Evolutionary conservation across 2,329 filamentous ascomycete species (phyloP), one percentile per base, ranked within the genome.

Genomic region (Phoma sp.): DNA sequence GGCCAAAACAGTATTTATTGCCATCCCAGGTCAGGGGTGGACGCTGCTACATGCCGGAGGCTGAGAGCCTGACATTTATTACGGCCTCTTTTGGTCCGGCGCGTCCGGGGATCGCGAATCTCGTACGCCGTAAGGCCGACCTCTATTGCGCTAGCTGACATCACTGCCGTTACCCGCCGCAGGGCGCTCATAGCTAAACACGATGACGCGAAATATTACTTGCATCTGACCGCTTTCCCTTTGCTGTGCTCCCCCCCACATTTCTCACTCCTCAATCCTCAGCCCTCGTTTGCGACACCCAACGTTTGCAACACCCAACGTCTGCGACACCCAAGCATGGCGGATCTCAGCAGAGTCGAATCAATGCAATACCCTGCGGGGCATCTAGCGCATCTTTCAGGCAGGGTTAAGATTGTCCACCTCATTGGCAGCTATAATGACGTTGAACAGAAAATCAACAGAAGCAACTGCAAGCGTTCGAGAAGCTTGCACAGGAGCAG

Each of bases 361-460:
- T 77, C 75, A n/a, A 76, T 74, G 62, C 76, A 82, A 70, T 93
- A 89, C 74, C 90, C 90, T 2, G 79, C 84, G 43, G 92, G 91
- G n/a, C 92, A 96, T 73, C 79, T 94, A 40, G 88, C 91, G 43
- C 88, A 94, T 75, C 82, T 97, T 57, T 13, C 29, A 31, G 29
- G 29, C 12, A 31, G 29, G 29, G 12, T 15, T 31, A 4, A 31
- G 12, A 31, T 12, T 10, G 12, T 31, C 29, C 4, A 13, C 15
- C 29, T 31, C 15, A 6, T 31, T 31, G 29, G 29, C 29, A 31
- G 12, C 12, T 12, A 13, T 31, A 4, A 31, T 31, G 15, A 31
- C 29, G 12, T 31, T 13, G 29, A 31, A 90, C 80, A 24, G 78
- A 82, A 19, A 80, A 84, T 45, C 90, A 97, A 78, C 82, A 87